These are phyloP conservation scores for Petunia axillaris DNA, from an alignment of 257 asterid species.

Conservation along the genomic window DNA sequence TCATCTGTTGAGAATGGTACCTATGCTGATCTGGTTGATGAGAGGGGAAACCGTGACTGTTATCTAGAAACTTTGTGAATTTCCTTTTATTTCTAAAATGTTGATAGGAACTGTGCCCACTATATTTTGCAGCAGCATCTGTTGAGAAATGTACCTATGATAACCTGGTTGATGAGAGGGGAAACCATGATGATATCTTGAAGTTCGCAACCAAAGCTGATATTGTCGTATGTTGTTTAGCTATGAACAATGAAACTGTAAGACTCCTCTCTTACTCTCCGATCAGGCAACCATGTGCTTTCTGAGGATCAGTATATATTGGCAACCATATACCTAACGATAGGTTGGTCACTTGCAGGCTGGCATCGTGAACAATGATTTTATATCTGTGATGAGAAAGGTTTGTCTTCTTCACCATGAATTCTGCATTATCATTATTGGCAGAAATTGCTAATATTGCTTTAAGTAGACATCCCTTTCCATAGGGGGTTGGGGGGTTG, in stretches of 20 bases:
- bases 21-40: constrained; percentile 53
- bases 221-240: constrained; percentile 79
- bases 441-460: neutral
- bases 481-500: neutral
- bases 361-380: constrained; percentile 63
- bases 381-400: constrained; percentile 89
- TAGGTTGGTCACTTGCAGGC: constrained; percentile 51
- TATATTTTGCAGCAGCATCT: too few relatives aligned
- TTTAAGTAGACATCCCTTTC: neutral
- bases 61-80: too few relatives aligned
- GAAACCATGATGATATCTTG: constrained; percentile 64
- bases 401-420: constrained; percentile 36
- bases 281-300: constrained; percentile 7
- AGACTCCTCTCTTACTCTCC: constrained; percentile 17
- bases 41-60: constrained; percentile 29
- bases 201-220: constrained; percentile 74
- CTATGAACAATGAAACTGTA: constrained; percentile 75
- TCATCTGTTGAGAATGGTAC: constrained; percentile 34
- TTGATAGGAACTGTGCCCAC: too few relatives aligned
- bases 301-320: neutral
- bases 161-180: constrained; percentile 79
- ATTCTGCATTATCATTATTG: too few relatives aligned
- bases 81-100: too few relatives aligned
- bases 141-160: constrained; percentile 5
- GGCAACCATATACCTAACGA: neutral